phyloP scores from a whole-genome alignment of 1,284 basidiomycete species.

The Leccinum subspadiceum region DNA sequence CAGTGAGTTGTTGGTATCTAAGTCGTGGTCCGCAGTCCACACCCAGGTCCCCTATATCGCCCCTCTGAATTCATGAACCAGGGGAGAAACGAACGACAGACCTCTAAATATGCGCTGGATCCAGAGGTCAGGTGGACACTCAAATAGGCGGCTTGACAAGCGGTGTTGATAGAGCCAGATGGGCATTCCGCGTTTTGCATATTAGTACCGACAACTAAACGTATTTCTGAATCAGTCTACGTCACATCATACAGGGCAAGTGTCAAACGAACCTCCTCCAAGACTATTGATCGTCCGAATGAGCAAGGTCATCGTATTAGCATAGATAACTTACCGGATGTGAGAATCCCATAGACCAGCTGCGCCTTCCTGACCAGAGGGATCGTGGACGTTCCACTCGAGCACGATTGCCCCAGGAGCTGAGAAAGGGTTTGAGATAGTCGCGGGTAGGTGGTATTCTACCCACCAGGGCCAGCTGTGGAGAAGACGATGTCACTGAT shows the following conservation, averaged over 20 bases:
- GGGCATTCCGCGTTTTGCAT: not conserved
- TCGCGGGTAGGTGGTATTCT: not conserved
- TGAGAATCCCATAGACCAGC: constrained; percentile 62
- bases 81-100: not conserved
- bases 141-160: not conserved
- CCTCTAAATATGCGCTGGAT: not conserved
- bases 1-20: constrained; percentile 32
- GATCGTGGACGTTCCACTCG: constrained; percentile 58
- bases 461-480: constrained; percentile 42
- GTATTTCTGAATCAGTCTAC: not conserved
- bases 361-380: constrained; percentile 45
- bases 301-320: not conserved
- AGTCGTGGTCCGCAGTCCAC: constrained; percentile 1
- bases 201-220: not conserved
- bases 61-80: not conserved
- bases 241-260: not conserved
- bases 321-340: constrained; percentile 20
- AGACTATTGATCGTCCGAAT: not conserved
- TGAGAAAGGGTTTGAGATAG: constrained; percentile 8
- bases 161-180: not conserved
- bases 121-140: not conserved
- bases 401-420: constrained; percentile 56
- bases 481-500: constrained; percentile 51
- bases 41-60: not conserved
- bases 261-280: not conserved